phyloP scores from a whole-genome alignment of 805 yeast species.

The Candida ovalis region DNA sequence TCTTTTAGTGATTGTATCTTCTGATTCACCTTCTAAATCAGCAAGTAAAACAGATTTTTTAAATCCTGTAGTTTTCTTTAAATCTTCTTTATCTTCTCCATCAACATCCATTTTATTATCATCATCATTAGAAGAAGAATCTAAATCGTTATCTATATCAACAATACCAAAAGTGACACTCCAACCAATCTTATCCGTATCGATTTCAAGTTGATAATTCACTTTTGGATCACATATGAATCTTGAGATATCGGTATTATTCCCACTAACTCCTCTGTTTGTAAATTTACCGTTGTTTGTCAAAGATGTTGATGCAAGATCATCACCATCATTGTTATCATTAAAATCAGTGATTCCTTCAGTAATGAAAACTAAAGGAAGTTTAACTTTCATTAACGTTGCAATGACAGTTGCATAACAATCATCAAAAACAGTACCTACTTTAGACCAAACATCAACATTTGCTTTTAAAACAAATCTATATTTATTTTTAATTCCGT shows the following conservation, averaged over 20 bases:
- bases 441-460: conserved; percentile 70
- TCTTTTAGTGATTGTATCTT: conserved; percentile 60
- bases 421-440: conserved; percentile 78
- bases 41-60: conserved; percentile 46
- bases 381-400: conserved; percentile 54
- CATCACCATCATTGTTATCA: too few relatives aligned
- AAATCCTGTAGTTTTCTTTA: conserved; percentile 23
- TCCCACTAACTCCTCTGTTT: conserved; percentile 31
- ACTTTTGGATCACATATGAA: conserved; percentile 52
- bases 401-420: conserved; percentile 65
- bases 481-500: conserved; percentile 43
- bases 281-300: conserved; percentile 36
- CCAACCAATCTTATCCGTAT: conserved; percentile 37
- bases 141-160: conserved; percentile 36
- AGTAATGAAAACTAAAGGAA: conserved; percentile 69
- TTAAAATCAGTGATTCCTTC: conserved; percentile 53
- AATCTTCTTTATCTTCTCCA: conserved; percentile 24
- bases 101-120: conserved; percentile 5
- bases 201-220: conserved; percentile 37
- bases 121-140: conserved; percentile 17
- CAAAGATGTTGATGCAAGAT: too few relatives aligned
- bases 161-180: conserved; percentile 60
- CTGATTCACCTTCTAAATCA: conserved; percentile 84
- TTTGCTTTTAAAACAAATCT: conserved; percentile 65
- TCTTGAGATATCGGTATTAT: conserved; percentile 34